Conservation (phyloP, 257 asterid species). For the Lycium barbarum region DNA sequence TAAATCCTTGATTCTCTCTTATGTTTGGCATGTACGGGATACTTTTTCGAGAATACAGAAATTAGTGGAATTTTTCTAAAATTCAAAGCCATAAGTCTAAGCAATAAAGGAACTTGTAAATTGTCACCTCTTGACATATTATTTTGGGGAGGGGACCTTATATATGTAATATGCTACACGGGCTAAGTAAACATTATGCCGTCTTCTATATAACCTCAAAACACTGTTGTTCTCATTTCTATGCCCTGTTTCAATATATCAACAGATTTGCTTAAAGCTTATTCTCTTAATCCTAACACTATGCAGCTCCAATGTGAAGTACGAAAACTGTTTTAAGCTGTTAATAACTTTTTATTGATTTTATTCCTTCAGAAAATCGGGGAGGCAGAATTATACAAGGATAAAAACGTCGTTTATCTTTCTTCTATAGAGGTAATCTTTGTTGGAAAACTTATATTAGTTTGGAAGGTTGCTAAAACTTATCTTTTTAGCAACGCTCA, state of each 20-base stretch:
- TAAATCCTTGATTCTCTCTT: not conserved
- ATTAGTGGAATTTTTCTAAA: not conserved
- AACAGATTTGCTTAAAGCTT: slow-evolving; percentile 1
- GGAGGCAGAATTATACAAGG: slow-evolving; percentile 76
- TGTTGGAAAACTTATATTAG: not conserved
- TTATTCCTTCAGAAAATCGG: slow-evolving; percentile 76
- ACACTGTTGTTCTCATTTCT: slow-evolving; percentile 8
- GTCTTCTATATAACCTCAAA: not conserved
- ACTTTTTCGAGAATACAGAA: not conserved
- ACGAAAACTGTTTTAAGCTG: not conserved
- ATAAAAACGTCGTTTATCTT: slow-evolving; percentile 92
- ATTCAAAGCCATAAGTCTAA: not conserved
- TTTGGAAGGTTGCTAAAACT: not conserved
- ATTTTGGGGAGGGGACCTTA: not conserved
- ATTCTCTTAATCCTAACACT: not conserved
- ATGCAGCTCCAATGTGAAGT: slow-evolving; percentile 20
- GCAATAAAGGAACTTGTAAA: not conserved
- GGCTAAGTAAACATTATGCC: not conserved
- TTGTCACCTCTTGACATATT: not conserved
- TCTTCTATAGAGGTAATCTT: slow-evolving; percentile 85
- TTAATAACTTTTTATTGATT: slow-evolving; percentile 19
- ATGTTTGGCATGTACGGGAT: not conserved
- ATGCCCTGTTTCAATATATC: slow-evolving; percentile 13
- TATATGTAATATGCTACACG: not conserved
- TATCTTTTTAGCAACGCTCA: slow-evolving; percentile 21